phyloP scores from a whole-genome alignment of 306 rosid species.

The Adenanthera pavonina region DNA sequence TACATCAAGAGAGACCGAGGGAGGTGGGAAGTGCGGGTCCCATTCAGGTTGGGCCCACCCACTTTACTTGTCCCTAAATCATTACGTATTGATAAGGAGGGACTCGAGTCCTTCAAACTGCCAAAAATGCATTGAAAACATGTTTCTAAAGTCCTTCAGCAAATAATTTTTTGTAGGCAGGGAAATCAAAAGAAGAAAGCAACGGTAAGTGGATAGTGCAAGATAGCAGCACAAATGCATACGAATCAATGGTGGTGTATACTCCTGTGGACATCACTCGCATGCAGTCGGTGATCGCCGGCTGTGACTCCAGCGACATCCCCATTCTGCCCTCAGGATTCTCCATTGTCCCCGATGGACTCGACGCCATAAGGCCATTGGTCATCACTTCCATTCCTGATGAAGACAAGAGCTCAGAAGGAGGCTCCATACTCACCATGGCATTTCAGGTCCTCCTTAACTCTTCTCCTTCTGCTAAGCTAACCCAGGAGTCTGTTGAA shows the following conservation, averaged over 20 bases:
- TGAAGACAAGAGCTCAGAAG: constrained; percentile 71
- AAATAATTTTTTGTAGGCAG: constrained; percentile 48
- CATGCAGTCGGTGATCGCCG: constrained; percentile 87
- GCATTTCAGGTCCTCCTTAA: constrained; percentile 83
- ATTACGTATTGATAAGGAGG: too few species aligned
- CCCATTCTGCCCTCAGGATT: constrained; percentile 82
- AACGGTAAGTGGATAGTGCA: constrained; percentile 73
- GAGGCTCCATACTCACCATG: constrained; percentile 81
- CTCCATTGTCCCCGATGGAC: constrained; percentile 86
- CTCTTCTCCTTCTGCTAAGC: constrained; percentile 78
- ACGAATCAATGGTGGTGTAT: constrained; percentile 89
- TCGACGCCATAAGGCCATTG: constrained; percentile 67
- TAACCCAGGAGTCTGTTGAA: constrained; percentile 78
- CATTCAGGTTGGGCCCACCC: too few species aligned
- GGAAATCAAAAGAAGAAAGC: constrained; percentile 68
- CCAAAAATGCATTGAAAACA: too few species aligned
- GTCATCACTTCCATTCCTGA: constrained; percentile 60
- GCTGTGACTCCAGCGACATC: constrained; percentile 81
- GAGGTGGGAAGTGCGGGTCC: too few species aligned
- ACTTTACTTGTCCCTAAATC: too few species aligned
- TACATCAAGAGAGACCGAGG: too few species aligned
- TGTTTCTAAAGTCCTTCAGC: neutral
- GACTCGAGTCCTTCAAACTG: too few species aligned
- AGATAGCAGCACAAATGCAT: constrained; percentile 87
- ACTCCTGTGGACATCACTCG: constrained; percentile 78